Conservation (phyloP, 176 grass and related monocot genomes). For the Oryza punctata region DNA sequence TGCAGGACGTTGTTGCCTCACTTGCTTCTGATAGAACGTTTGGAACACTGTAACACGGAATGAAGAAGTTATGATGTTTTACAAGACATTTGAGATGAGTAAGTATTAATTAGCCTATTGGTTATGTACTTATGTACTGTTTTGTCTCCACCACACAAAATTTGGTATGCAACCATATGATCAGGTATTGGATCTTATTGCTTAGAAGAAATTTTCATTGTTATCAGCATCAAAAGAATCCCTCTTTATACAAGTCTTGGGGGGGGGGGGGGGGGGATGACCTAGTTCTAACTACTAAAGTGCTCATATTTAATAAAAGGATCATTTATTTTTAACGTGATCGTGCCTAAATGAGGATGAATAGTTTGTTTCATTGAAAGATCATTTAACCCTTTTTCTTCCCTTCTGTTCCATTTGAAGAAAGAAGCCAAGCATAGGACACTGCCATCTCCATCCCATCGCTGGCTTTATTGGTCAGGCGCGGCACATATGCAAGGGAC, state of each 20-base stretch:
- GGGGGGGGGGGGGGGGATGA: background rate
- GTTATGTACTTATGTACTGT: background rate
- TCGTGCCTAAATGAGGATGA: constrained; percentile 23
- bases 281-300: background rate
- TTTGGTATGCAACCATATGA: background rate
- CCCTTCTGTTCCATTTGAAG: constrained; percentile 16
- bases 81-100: constrained; percentile 48
- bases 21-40: constrained; percentile 54
- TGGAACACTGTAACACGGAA: constrained; percentile 66
- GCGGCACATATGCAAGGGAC: background rate
- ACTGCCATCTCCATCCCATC: constrained; percentile 23
- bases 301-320: background rate
- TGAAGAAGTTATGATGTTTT: constrained; percentile 52
- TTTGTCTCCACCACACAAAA: background rate
- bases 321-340: background rate
- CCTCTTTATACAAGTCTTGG: background rate
- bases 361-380: constrained; percentile 34
- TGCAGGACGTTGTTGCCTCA: constrained; percentile 51
- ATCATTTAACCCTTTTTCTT: constrained; percentile 32
- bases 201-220: background rate
- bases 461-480: constrained; percentile 19
- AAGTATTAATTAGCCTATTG: background rate
- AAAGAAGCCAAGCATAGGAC: constrained; percentile 44
- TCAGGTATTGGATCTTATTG: constrained; percentile 10
- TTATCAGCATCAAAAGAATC: background rate